These are phyloP conservation scores for Fusarium kyushuense DNA, from an alignment of 2,329 filamentous ascomycete genomes.

Conservation along the genomic window DNA sequence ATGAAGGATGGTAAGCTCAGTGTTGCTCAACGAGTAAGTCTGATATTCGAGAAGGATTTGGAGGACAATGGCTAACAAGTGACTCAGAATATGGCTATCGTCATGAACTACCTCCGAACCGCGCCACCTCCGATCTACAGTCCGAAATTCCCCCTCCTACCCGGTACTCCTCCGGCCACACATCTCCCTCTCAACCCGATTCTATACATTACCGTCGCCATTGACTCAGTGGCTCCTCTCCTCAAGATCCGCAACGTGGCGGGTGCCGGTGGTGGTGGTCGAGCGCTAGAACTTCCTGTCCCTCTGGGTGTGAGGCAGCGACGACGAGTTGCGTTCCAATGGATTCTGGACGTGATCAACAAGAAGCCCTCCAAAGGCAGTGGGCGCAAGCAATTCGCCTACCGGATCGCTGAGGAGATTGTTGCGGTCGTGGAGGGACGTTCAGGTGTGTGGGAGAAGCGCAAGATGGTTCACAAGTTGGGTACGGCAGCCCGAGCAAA, in stretches of 20 bases:
- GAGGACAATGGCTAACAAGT: slow-evolving; percentile 21
- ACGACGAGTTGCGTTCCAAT: slow-evolving; percentile 81
- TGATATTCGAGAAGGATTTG: neutral
- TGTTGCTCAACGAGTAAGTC: slow-evolving; percentile 84
- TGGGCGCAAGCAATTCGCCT: slow-evolving; percentile 78
- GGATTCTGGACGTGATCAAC: slow-evolving; percentile 88
- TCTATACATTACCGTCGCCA: slow-evolving; percentile 87
- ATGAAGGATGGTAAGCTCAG: slow-evolving; percentile 94
- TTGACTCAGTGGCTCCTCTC: slow-evolving; percentile 93
- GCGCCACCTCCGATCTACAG: slow-evolving; percentile 82
- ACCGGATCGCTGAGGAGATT: slow-evolving; percentile 86
- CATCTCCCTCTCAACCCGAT: slow-evolving; percentile 91
- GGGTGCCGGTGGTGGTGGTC: slow-evolving; percentile 87
- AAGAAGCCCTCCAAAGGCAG: slow-evolving; percentile 81
- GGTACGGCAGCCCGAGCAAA: slow-evolving; percentile 85
- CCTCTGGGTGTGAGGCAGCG: slow-evolving; percentile 82
- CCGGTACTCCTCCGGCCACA: slow-evolving; percentile 79
- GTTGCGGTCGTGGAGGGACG: slow-evolving; percentile 88
- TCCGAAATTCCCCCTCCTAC: slow-evolving; percentile 76
- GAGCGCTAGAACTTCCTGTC: slow-evolving; percentile 82
- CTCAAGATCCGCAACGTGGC: slow-evolving; percentile 81
- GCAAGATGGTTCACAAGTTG: slow-evolving; percentile 81
- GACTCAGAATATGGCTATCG: slow-evolving; percentile 81
- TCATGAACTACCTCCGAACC: slow-evolving; percentile 87
- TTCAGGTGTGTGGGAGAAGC: slow-evolving; percentile 86